Evolutionary conservation across 2,329 filamentous ascomycete species (phyloP).

Genomic region (Apiospora hydei): DNA sequence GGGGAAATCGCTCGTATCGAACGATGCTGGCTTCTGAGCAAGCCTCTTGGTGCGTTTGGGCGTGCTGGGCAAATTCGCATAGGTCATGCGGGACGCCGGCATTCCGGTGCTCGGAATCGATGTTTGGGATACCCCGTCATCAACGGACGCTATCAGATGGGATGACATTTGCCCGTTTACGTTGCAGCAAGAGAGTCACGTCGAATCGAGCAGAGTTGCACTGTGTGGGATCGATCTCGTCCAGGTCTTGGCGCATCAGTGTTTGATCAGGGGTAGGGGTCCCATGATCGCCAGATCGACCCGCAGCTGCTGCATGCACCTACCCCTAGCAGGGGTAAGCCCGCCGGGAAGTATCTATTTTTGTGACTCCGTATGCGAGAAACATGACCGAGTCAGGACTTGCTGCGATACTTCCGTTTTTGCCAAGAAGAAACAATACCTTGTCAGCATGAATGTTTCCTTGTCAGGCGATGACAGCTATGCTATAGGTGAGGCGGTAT

Average conservation of each 20-base stretch:
- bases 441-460: not conserved
- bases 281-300: not conserved
- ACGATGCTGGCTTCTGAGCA: not conserved
- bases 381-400: not conserved
- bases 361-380: not conserved
- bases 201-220: not conserved
- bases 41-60: not conserved
- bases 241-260: slow-evolving; percentile 14
- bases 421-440: not conserved
- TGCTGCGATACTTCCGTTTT: not conserved
- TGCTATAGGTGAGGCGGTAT: not conserved
- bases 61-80: not conserved
- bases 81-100: not conserved
- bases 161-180: not conserved
- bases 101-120: not conserved
- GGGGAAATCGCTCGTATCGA: not conserved
- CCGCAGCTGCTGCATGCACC: not conserved
- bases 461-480: not conserved
- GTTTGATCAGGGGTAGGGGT: slow-evolving; percentile 16
- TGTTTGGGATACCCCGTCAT: not conserved
- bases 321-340: not conserved
- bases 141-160: not conserved
- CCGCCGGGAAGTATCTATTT: not conserved
- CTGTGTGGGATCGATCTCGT: not conserved
- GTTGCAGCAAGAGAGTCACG: not conserved